These are phyloP conservation scores for Diversispora eburnea DNA, from an alignment of 192 early-diverging fungal species.

Conservation along the genomic window DNA sequence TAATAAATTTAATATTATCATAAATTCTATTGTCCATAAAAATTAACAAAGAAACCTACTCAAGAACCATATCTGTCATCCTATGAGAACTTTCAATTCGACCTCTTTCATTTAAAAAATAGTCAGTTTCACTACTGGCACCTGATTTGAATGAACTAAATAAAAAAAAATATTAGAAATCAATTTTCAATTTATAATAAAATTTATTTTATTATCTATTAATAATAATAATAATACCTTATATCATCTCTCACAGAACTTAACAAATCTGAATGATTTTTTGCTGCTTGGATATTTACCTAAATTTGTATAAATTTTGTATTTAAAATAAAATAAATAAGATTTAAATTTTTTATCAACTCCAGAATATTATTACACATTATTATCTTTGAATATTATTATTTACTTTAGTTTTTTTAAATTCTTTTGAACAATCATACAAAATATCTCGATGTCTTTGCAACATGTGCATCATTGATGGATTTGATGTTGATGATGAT, in stretches of 20 bases:
- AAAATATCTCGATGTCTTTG: slow-evolving; percentile 75
- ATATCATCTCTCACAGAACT: slow-evolving; percentile 61
- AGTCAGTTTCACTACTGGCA: slow-evolving; percentile 48
- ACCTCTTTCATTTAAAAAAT: slow-evolving; percentile 65
- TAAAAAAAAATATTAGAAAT: no score
- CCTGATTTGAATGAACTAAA: slow-evolving; percentile 42
- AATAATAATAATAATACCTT: slow-evolving; percentile 21
- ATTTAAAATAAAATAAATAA: not conserved
- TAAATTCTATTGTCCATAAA: no score
- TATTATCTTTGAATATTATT: not conserved
- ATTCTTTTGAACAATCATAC: slow-evolving; percentile 77
- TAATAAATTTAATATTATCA: not conserved
- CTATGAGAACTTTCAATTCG: slow-evolving; percentile 69
- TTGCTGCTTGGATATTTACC: slow-evolving; percentile 58
- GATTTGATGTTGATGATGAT: slow-evolving; percentile 45
- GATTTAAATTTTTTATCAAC: not conserved
- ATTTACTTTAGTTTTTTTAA: slow-evolving; percentile 63
- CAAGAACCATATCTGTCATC: slow-evolving; percentile 72
- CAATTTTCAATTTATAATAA: not conserved
- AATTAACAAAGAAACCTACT: slow-evolving; percentile 49
- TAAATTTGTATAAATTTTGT: slow-evolving; percentile 24
- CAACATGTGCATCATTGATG: slow-evolving; percentile 69
- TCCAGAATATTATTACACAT: not conserved
- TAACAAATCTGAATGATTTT: slow-evolving; percentile 69
- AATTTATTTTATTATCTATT: not conserved